Evolutionary conservation across 1,284 basidiomycete genomes (phyloP), one percentile per base, ranked within the genome.

Genomic region (Tetrapyrgos nigripes): DNA sequence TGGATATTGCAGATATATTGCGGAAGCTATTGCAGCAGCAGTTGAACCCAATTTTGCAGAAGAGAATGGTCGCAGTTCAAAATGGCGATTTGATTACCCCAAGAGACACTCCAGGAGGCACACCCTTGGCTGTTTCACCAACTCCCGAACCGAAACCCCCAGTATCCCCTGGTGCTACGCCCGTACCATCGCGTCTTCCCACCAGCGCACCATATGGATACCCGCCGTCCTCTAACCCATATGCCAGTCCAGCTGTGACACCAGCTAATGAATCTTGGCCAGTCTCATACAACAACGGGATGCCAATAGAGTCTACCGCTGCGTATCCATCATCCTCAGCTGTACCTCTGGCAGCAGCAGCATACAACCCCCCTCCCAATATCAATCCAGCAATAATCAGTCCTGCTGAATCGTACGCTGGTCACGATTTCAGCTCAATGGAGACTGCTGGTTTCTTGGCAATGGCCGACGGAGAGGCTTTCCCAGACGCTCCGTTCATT

Each of bases 21-120:
- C 69, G 69, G 29, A 66, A 68, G 14, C 65, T 81, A 17, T 60
- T 79, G 53, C 67, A 74, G 24, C 71, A 75, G 35, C 75, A 77
- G 57, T 64, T 79, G 21, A 73, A 70, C 53, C 76, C 77, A 2
- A 64, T 73, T 5, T 62, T 79, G 4, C 70, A 76, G 55, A 56
- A 48, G 50, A 51, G 49, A 24, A 17, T 29, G 24, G 37, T 24
- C 31, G 19, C 9, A 24, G 26, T 33, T 10, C 17, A n/a, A 47
- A 11, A 37, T 4, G 21, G 24, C 6, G 26, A n/a, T 28, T 6
- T 24, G 17, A 6, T 3, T 5, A 3, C 17, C 31, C 31, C n/a
- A 4, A 44, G 5, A 9, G 51, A n/a, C 28, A 26, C 28, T 28
- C 14, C 14, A 5, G 37, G 19, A 17, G 29, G 37, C 29, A 21